Conservation (phyloP, 148 eudicot genomes). For the Rhododendron kiyosumense region DNA sequence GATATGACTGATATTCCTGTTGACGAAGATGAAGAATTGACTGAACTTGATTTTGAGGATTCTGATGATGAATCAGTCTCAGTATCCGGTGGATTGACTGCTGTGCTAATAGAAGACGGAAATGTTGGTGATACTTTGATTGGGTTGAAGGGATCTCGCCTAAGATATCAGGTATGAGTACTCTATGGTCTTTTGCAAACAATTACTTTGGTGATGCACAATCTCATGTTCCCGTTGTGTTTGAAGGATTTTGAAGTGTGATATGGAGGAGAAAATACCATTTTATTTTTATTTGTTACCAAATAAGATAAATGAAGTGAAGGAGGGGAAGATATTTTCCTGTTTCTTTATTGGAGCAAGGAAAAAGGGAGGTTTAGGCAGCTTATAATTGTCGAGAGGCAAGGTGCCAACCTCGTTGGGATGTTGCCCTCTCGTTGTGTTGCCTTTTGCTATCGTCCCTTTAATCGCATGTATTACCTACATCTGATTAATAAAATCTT, state of each 20-base stretch:
- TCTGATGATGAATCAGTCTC: conserved; percentile 57
- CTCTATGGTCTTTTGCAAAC: background rate
- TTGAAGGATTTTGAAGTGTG: background rate
- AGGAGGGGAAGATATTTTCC: background rate
- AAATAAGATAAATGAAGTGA: background rate
- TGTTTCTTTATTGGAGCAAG: background rate
- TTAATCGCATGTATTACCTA: no score
- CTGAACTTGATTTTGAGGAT: conserved; percentile 43
- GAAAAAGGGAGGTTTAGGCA: background rate
- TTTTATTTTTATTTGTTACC: background rate
- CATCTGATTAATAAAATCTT: no score
- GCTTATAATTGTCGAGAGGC: no score
- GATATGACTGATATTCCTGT: conserved; percentile 49
- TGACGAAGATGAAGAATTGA: conserved; percentile 54
- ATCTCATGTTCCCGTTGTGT: background rate
- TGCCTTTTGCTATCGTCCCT: no score
- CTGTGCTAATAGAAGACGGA: conserved; percentile 27
- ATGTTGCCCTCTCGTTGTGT: no score
- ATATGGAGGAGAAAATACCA: background rate
- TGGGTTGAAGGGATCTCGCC: conserved; percentile 45
- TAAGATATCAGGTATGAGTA: conserved; percentile 54
- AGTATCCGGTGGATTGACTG: conserved; percentile 29
- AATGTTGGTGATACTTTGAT: conserved; percentile 47
- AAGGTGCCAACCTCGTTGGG: no score
- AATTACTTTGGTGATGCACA: background rate